Conservation (phyloP, 352 stramenopile genomes). For the Globisporangium orthogonon region DNA sequence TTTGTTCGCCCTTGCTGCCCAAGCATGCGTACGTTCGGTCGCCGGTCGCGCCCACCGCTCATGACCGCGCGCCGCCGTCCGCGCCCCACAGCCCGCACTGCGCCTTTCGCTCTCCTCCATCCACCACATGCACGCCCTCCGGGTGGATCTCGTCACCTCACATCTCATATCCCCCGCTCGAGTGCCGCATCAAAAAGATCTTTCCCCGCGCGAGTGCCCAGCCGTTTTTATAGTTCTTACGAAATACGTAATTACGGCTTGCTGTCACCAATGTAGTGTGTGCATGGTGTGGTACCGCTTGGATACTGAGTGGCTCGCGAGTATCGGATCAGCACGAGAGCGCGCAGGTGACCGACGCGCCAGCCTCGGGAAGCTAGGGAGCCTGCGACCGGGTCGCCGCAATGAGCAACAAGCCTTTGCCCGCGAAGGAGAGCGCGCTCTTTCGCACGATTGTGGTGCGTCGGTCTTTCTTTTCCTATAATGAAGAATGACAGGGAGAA, state of each 20-base stretch:
- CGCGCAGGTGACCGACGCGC: neutral
- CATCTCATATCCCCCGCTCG: neutral
- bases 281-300: neutral
- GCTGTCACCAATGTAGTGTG: neutral
- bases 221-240: neutral
- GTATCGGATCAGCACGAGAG: neutral
- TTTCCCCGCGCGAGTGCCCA: neutral
- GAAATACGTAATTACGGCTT: neutral
- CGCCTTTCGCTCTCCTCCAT: too few relatives aligned
- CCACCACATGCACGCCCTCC: too few relatives aligned
- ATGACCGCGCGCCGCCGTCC: too few relatives aligned
- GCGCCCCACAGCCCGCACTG: too few relatives aligned
- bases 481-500: neutral
- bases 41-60: too few relatives aligned
- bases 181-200: neutral
- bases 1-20: too few relatives aligned
- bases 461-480: neutral
- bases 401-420: conserved; percentile 43
- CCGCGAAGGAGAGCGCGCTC: conserved; percentile 93
- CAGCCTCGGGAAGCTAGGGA: neutral
- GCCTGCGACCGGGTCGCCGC: neutral
- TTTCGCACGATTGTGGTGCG: conserved; percentile 94
- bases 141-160: too few relatives aligned
- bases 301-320: neutral
- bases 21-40: too few relatives aligned